Evolutionary conservation across 2,329 filamentous ascomycete species (phyloP).

Genomic region (Pseudogymnoascus sp.): DNA sequence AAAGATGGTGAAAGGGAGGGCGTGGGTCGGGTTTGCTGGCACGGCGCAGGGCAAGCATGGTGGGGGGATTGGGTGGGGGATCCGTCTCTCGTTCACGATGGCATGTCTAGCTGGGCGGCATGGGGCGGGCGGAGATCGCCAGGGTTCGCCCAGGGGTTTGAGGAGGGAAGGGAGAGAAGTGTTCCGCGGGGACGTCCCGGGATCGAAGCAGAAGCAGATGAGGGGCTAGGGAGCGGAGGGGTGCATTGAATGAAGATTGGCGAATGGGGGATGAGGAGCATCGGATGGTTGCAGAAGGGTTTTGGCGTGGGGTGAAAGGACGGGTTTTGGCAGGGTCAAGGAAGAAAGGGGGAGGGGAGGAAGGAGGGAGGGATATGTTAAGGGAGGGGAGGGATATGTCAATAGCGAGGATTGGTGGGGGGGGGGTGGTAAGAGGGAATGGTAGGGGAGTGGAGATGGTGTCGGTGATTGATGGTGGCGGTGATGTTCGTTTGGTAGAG

Average conservation of each 20-base stretch:
- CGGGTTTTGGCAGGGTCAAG: neutral
- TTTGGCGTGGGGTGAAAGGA: neutral
- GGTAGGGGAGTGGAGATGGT: neutral
- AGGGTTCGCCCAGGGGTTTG: neutral
- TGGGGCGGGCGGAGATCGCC: neutral
- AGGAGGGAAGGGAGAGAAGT: neutral
- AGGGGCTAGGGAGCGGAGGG: neutral
- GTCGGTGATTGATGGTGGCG: neutral
- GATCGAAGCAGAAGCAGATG: neutral
- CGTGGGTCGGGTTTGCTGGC: neutral
- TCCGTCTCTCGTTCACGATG: neutral
- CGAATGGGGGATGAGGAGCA: neutral
- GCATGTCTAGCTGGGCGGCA: conserved; percentile 4
- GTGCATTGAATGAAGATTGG: neutral
- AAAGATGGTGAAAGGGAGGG: conserved; percentile 7
- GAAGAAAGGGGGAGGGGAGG: neutral
- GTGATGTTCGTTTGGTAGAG: neutral
- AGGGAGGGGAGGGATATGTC: neutral
- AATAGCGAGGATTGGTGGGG: neutral
- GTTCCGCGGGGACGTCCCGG: neutral
- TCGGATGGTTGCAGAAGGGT: neutral
- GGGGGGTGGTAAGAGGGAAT: too few species aligned
- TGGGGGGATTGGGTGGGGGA: neutral
- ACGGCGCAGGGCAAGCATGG: conserved; percentile 5
- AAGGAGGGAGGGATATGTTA: neutral